These are phyloP conservation scores for Candida maris DNA, from an alignment of 805 yeast genomes.

Conservation along the genomic window DNA sequence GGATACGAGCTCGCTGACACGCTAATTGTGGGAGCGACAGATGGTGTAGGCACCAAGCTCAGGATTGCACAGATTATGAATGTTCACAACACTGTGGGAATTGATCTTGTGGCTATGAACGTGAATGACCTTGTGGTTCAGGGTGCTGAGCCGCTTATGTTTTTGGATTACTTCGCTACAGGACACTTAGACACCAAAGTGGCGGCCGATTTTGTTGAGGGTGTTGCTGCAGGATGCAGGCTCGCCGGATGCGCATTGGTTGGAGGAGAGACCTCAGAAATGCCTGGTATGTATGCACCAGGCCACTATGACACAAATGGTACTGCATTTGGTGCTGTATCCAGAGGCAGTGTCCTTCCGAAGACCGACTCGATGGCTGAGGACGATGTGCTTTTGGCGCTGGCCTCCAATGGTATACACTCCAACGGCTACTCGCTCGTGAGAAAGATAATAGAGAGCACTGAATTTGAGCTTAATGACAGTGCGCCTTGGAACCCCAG, in stretches of 20 bases:
- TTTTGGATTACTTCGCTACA: slow-evolving; percentile 94
- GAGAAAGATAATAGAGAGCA: slow-evolving; percentile 81
- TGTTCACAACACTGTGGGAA: slow-evolving; percentile 96
- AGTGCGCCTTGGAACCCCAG: slow-evolving; percentile 80
- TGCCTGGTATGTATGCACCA: slow-evolving; percentile 97
- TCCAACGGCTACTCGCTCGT: slow-evolving; percentile 96
- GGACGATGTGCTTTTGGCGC: slow-evolving; percentile 83
- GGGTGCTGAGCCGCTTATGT: slow-evolving; percentile 97
- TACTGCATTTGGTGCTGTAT: slow-evolving; percentile 96
- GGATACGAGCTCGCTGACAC: slow-evolving; percentile 76
- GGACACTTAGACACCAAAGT: slow-evolving; percentile 81
- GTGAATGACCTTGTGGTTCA: slow-evolving; percentile 97
- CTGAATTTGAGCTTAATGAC: slow-evolving; percentile 66
- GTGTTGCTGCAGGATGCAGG: slow-evolving; percentile 96
- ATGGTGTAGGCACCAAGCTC: slow-evolving; percentile 97
- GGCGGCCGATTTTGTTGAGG: slow-evolving; percentile 85
- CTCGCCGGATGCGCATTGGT: slow-evolving; percentile 95
- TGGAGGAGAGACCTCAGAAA: slow-evolving; percentile 98
- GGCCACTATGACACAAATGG: slow-evolving; percentile 98
- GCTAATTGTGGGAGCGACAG: slow-evolving; percentile 95
- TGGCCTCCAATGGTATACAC: slow-evolving; percentile 90
- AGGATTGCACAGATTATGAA: slow-evolving; percentile 87
- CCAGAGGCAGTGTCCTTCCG: slow-evolving; percentile 72
- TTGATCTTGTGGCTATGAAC: slow-evolving; percentile 98
- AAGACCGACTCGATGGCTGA: slow-evolving; percentile 57